Conservation (phyloP, 805 yeast species). For the Pichia thaimueangensis region DNA sequence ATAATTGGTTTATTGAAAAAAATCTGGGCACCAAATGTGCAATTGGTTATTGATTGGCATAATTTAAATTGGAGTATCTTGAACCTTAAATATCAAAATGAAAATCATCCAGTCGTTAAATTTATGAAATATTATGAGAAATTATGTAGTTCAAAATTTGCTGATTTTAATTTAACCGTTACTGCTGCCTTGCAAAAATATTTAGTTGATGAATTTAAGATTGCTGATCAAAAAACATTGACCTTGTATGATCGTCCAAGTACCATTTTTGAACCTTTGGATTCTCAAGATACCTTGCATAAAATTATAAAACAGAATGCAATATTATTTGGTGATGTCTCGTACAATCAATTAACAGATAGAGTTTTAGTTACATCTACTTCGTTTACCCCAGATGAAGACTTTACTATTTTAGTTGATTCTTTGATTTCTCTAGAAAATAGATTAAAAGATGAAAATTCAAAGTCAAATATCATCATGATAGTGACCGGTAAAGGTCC, state of each 20-base stretch:
- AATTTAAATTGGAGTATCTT: slow-evolving; percentile 83
- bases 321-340: slow-evolving; percentile 25
- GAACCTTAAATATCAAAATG: slow-evolving; percentile 51
- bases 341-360: slow-evolving; percentile 31
- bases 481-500: slow-evolving; percentile 99
- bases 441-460: slow-evolving; percentile 18
- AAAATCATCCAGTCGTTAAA: slow-evolving; percentile 55
- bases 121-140: slow-evolving; percentile 59
- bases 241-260: slow-evolving; percentile 88
- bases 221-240: slow-evolving; percentile 41
- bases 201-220: slow-evolving; percentile 48
- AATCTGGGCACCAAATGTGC: slow-evolving; percentile 40
- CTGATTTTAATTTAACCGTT: slow-evolving; percentile 74
- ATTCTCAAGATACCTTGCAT: slow-evolving; percentile 21
- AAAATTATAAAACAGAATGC: slow-evolving; percentile 32
- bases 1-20: slow-evolving; percentile 50
- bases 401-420: slow-evolving; percentile 60
- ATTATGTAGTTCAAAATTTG: slow-evolving; percentile 49
- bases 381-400: slow-evolving; percentile 95
- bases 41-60: slow-evolving; percentile 90
- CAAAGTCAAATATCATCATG: slow-evolving; percentile 47
- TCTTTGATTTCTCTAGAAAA: slow-evolving; percentile 60
- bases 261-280: slow-evolving; percentile 51
- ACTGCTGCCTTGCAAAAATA: slow-evolving; percentile 65
- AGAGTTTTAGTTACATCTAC: slow-evolving; percentile 81